These are phyloP conservation scores for Aspergillus sclerotialis DNA, from an alignment of 2,329 filamentous ascomycete genomes.

Conservation along the genomic window DNA sequence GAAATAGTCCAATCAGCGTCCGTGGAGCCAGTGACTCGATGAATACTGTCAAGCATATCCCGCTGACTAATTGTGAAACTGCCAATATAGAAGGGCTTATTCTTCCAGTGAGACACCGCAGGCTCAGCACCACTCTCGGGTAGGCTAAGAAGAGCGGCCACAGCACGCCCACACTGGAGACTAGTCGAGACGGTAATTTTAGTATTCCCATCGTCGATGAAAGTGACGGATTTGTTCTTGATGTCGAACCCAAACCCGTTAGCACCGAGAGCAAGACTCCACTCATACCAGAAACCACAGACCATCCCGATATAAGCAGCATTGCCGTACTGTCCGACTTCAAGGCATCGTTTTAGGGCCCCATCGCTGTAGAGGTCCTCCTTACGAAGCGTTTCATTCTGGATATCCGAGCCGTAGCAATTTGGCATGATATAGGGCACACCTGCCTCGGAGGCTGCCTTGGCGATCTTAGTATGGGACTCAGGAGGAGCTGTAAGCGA, in stretches of 20 bases:
- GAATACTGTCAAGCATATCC: slow-evolving; percentile 56
- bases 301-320: slow-evolving; percentile 36
- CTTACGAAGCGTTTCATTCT: slow-evolving; percentile 19
- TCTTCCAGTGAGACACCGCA: slow-evolving; percentile 19
- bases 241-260: slow-evolving; percentile 45
- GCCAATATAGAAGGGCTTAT: slow-evolving; percentile 44
- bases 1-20: slow-evolving; percentile 55
- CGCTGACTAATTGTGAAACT: slow-evolving; percentile 55
- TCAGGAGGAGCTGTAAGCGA: slow-evolving; percentile 33
- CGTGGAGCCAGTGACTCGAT: slow-evolving; percentile 49
- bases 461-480: slow-evolving; percentile 43
- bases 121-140: slow-evolving; percentile 32
- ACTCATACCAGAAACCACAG: slow-evolving; percentile 50
- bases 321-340: slow-evolving; percentile 29
- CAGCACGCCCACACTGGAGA: slow-evolving; percentile 47
- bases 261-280: slow-evolving; percentile 31
- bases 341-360: slow-evolving; percentile 7
- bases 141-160: slow-evolving; percentile 46
- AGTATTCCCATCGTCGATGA: slow-evolving; percentile 51
- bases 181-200: slow-evolving; percentile 56
- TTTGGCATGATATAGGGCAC: slow-evolving; percentile 52
- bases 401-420: slow-evolving; percentile 24
- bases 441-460: slow-evolving; percentile 48
- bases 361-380: slow-evolving; percentile 18
- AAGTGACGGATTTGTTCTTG: slow-evolving; percentile 30